Evolutionary conservation across 1,284 basidiomycete genomes (phyloP).

Genomic region (Malassezia arunalokei): DNA sequence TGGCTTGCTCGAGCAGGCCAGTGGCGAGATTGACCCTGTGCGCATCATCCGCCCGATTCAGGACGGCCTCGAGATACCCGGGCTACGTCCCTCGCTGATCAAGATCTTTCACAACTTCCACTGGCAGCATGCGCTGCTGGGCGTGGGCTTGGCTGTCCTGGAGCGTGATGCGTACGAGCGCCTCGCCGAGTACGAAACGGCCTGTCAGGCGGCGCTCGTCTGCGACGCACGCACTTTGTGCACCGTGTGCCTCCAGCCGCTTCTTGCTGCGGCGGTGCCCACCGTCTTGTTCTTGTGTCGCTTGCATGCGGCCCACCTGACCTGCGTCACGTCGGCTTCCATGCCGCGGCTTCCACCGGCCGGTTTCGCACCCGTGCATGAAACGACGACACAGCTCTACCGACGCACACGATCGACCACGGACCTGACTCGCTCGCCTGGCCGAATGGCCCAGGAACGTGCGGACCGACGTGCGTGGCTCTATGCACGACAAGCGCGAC

Average conservation of each 20-base stretch:
- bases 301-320: slow-evolving; percentile 30
- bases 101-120: slow-evolving; percentile 95
- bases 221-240: slow-evolving; percentile 24
- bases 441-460: background rate
- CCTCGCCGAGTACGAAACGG: slow-evolving; percentile 19
- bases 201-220: slow-evolving; percentile 22
- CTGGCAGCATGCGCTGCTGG: slow-evolving; percentile 51
- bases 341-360: background rate
- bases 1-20: slow-evolving; percentile 79
- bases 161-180: slow-evolving; percentile 27
- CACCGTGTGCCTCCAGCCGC: slow-evolving; percentile 17
- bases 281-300: slow-evolving; percentile 31
- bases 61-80: slow-evolving; percentile 89
- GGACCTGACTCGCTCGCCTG: background rate
- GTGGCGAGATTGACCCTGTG: slow-evolving; percentile 88
- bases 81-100: slow-evolving; percentile 81
- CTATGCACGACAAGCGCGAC: background rate
- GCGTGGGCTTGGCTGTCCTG: slow-evolving; percentile 35
- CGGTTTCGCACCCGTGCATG: background rate
- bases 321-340: slow-evolving; percentile 14
- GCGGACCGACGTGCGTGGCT: background rate
- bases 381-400: background rate
- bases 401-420: no score
- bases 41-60: slow-evolving; percentile 84
- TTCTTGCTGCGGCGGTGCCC: slow-evolving; percentile 16